A percentile compares a stretch with the other conserved stretches of the same genome.
These are phyloP conservation scores for Amphicarpaea edgeworthii DNA, from an alignment of 306 rosid species.

Conservation along the genomic window DNA sequence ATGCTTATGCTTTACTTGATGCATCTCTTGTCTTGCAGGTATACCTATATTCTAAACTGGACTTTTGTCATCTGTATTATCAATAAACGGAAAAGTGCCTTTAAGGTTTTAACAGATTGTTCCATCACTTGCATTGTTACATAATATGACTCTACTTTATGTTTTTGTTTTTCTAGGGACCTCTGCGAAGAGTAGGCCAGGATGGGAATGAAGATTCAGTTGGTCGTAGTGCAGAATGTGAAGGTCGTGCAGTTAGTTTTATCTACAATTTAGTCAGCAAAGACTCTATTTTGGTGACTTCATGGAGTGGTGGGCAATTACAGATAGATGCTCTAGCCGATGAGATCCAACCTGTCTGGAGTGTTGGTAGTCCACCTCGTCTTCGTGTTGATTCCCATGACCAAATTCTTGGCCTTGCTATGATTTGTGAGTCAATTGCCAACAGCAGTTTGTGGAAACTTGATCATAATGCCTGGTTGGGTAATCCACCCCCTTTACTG, in stretches of 20 bases:
- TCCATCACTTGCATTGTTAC: slow-evolving; percentile 29
- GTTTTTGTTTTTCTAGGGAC: slow-evolving; percentile 69
- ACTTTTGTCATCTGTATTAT: slow-evolving; percentile 35
- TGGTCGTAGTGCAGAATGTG: slow-evolving; percentile 78
- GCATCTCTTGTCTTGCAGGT: slow-evolving; percentile 93
- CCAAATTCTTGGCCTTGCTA: slow-evolving; percentile 85
- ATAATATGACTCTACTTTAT: slow-evolving; percentile 19
- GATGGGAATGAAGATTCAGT: slow-evolving; percentile 62
- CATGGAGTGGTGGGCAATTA: slow-evolving; percentile 97
- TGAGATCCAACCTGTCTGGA: slow-evolving; percentile 97
- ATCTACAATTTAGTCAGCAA: slow-evolving; percentile 80
- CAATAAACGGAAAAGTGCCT: slow-evolving; percentile 29
- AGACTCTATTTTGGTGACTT: slow-evolving; percentile 86
- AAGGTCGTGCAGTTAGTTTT: slow-evolving; percentile 83
- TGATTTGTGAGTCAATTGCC: slow-evolving; percentile 85
- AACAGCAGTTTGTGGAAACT: slow-evolving; percentile 55
- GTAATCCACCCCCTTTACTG: slow-evolving; percentile 82
- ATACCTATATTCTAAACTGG: slow-evolving; percentile 35
- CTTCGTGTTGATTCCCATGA: slow-evolving; percentile 76
- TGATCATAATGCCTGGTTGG: slow-evolving; percentile 82
- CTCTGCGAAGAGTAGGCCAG: slow-evolving; percentile 76
- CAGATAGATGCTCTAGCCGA: slow-evolving; percentile 96
- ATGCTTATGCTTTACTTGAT: slow-evolving; percentile 84
- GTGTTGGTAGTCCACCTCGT: slow-evolving; percentile 73
- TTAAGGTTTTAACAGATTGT: slow-evolving; percentile 20